Base-by-base conservation (phyloP, 2,329 filamentous ascomycete species). In the Verticillium isaacii region DNA sequence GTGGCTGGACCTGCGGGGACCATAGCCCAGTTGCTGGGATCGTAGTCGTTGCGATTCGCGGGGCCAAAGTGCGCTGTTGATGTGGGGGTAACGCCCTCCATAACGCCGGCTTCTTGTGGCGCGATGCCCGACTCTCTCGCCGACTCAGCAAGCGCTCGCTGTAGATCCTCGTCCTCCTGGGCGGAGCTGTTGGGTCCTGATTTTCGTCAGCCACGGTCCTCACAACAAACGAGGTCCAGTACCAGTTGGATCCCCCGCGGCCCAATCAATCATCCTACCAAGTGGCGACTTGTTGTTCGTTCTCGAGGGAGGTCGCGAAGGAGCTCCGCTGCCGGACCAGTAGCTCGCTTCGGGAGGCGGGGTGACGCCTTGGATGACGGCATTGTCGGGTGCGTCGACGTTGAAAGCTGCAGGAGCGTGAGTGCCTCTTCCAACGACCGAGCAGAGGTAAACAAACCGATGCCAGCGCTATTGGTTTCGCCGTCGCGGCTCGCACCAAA, bases 271-370 rank as follows among this genome's bases (percentile, higher is more conserved):
- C 64, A 83, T 74, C 66, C 75, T 82, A 70, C 80, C 77, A 62
- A 87, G 70, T 9, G 86, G 85, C 37, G 86, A 88, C 68, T 78
- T 79, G 65, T 81, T 81, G 63, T 82, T 83, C 55, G 82, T 78
- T 71, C 85, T 77, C 25, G 86, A 89, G 1, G 86, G 86, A n/a
- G 86, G 86, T 61, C 86, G 79, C 19, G 86, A 87, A 0, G 84
- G 83, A 5, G 82, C 81, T 32, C 75, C 76, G 9, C 74, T 73
- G 39, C 74, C 75, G 14, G 60, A 58, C 32, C 63, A 60, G 58
- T 65, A 59, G 62, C 80, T 79, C 56, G 73, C 71, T 41, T 77
- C 76, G 14, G 71, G 69, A 2, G 74, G 74, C 37, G 79, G 76
- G 7, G 79, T 75, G 12, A 78, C 71, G 23, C 79, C 78, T 54